A percentile compares a stretch with the other conserved stretches of the same genome.
Conservation (phyloP, 2,329 filamentous ascomycete species). For the Claviceps paspali region DNA sequence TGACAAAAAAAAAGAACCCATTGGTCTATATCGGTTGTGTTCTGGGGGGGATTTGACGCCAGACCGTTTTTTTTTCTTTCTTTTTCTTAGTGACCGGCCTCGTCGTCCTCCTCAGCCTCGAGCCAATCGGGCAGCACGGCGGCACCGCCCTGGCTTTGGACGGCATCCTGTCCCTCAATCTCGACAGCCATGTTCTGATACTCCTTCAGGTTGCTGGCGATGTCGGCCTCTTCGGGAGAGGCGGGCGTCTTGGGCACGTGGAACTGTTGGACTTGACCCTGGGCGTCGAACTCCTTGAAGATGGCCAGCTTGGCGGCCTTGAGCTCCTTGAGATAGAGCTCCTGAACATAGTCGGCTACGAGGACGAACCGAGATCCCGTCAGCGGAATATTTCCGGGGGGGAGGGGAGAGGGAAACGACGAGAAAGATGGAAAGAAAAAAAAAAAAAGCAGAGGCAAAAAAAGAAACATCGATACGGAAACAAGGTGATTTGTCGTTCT, state of each 20-base stretch:
- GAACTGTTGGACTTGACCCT: constrained; percentile 87
- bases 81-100: constrained; percentile 29
- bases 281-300: constrained; percentile 73
- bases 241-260: constrained; percentile 60
- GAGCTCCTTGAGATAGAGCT: constrained; percentile 92
- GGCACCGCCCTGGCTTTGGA: constrained; percentile 39
- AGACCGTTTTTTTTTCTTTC: not conserved
- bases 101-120: constrained; percentile 56
- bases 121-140: constrained; percentile 59
- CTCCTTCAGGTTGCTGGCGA: constrained; percentile 79
- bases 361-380: too few relatives aligned
- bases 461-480: not conserved
- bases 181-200: constrained; percentile 93
- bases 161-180: constrained; percentile 69
- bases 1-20: too few relatives aligned
- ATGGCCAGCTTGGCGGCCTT: constrained; percentile 82
- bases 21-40: too few relatives aligned
- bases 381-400: too few relatives aligned
- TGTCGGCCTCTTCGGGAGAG: constrained; percentile 87
- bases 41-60: too few relatives aligned
- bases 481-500: constrained; percentile 15
- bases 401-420: too few relatives aligned
- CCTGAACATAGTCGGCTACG: constrained; percentile 89
- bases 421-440: too few relatives aligned
- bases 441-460: not conserved